These are phyloP conservation scores for Gentiana macrophylla DNA, from an alignment of 257 asterid genomes.

Conservation along the genomic window DNA sequence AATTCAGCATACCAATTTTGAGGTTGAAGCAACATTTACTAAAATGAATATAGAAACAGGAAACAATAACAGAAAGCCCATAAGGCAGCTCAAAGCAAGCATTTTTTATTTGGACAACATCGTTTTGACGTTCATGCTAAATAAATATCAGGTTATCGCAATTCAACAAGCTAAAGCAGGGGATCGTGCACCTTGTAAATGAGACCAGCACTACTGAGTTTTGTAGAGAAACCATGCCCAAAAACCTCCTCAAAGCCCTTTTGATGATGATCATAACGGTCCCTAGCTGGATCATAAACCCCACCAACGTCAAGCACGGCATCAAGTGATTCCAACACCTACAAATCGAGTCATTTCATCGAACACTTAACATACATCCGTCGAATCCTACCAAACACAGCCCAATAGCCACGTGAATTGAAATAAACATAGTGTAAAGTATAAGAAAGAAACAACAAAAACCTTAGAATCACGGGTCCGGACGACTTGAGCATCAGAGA, in stretches of 20 bases:
- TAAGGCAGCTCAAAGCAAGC: too few relatives aligned
- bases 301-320: constrained; percentile 96
- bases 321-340: constrained; percentile 77
- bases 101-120: too few relatives aligned
- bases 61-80: too few relatives aligned
- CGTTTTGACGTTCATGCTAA: too few relatives aligned
- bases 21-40: too few relatives aligned
- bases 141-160: too few relatives aligned
- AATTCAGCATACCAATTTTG: too few relatives aligned
- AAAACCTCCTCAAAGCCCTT: constrained; percentile 81
- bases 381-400: neutral
- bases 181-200: constrained; percentile 56
- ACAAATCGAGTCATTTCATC: constrained; percentile 32
- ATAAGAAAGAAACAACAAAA: neutral
- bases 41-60: too few relatives aligned
- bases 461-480: constrained; percentile 90
- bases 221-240: constrained; percentile 73
- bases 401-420: neutral
- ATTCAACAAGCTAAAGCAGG: too few relatives aligned
- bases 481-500: constrained; percentile 57
- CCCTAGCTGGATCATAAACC: constrained; percentile 54
- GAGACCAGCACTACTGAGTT: constrained; percentile 97
- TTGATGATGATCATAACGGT: constrained; percentile 85
- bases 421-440: neutral
- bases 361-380: constrained; percentile 33